phyloP scores from a whole-genome alignment of 2,329 filamentous ascomycete genomes.

The Fusarium sp. region DNA sequence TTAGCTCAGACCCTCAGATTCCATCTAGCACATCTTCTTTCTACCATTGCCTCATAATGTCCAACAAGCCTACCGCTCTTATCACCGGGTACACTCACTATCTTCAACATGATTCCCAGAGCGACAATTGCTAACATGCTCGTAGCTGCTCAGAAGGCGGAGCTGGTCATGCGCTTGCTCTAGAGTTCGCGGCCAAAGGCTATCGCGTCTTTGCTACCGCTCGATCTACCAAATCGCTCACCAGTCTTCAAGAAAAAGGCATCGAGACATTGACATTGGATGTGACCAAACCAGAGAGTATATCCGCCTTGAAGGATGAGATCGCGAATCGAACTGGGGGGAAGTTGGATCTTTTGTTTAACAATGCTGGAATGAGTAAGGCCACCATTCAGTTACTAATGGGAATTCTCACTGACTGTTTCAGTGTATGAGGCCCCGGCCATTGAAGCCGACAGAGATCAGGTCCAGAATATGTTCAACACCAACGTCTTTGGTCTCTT shows the following conservation, averaged over 20 bases:
- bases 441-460: neutral
- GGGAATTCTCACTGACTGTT: neutral
- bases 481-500: conserved; percentile 7
- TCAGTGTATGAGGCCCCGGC: conserved; percentile 24
- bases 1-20: neutral
- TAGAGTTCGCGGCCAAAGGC: conserved; percentile 9
- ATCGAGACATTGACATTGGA: conserved; percentile 16
- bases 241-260: conserved; percentile 6
- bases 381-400: fast-evolving
- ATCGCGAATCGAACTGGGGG: neutral
- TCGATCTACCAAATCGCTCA: neutral
- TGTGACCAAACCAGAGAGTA: conserved; percentile 5
- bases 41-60: neutral
- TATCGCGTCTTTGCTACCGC: conserved; percentile 24
- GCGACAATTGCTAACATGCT: fast-evolving
- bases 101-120: neutral
- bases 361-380: conserved; percentile 21
- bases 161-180: conserved; percentile 12
- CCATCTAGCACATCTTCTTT: too few relatives aligned
- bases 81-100: neutral
- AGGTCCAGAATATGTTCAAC: neutral
- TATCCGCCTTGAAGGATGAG: neutral
- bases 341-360: conserved; percentile 7
- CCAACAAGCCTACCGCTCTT: neutral
- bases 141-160: conserved; percentile 12